phyloP scores from a whole-genome alignment of 495 filamentous ascomycete species.

The Friedmanniomyces simplex region DNA sequence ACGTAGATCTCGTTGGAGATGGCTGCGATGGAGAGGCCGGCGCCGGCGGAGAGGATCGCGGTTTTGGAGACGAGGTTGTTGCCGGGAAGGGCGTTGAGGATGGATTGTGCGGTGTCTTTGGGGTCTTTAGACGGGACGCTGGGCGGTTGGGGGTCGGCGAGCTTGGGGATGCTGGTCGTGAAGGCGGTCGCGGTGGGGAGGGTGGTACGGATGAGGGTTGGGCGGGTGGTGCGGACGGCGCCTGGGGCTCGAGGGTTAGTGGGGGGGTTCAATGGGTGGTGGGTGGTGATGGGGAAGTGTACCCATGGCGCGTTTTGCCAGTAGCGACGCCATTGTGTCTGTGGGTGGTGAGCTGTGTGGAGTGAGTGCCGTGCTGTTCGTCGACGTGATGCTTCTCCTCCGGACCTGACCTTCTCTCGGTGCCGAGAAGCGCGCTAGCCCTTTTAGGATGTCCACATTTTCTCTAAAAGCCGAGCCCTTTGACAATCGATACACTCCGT shows the following conservation, averaged over 20 bases:
- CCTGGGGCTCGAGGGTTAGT: slow-evolving; percentile 48
- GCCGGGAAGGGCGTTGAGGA: slow-evolving; percentile 66
- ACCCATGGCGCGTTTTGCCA: slow-evolving; percentile 87
- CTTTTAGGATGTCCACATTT: neutral
- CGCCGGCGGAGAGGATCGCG: slow-evolving; percentile 84
- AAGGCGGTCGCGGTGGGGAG: slow-evolving; percentile 57
- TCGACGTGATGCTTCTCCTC: slow-evolving; percentile 21
- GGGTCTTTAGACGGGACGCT: slow-evolving; percentile 69
- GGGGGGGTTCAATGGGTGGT: neutral
- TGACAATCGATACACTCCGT: too few species aligned
- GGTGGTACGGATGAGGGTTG: slow-evolving; percentile 45
- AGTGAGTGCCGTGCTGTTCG: slow-evolving; percentile 35
- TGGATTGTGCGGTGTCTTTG: slow-evolving; percentile 87
- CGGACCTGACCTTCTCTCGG: neutral
- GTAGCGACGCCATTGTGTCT: slow-evolving; percentile 77
- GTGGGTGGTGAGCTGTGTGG: slow-evolving; percentile 31
- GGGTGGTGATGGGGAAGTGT: slow-evolving; percentile 22
- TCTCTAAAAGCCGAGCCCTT: too few species aligned
- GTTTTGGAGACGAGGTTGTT: slow-evolving; percentile 60
- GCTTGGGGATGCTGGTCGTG: slow-evolving; percentile 50
- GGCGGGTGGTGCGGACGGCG: slow-evolving; percentile 72
- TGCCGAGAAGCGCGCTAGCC: too few species aligned
- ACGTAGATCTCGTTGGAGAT: slow-evolving; percentile 99
- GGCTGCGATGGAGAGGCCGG: slow-evolving; percentile 81
- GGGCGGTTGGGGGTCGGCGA: slow-evolving; percentile 68